These are phyloP conservation scores for Cladophialophora exuberans DNA, from an alignment of 2,329 filamentous ascomycete species.

Conservation along the genomic window DNA sequence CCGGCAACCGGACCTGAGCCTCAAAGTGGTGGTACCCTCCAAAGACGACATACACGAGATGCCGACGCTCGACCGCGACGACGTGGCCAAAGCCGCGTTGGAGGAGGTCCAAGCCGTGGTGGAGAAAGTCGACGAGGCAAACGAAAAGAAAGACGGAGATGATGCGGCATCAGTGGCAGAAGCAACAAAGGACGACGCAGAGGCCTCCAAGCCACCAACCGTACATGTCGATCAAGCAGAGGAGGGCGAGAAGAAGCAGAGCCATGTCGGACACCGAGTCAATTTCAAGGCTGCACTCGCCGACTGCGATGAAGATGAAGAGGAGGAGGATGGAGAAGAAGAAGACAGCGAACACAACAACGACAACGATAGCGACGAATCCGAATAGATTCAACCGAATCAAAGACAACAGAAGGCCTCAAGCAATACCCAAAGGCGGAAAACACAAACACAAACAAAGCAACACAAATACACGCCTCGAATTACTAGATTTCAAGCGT, in stretches of 20 bases:
- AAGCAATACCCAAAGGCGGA: too few species aligned
- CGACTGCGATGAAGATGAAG: slow-evolving; percentile 15
- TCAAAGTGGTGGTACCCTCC: slow-evolving; percentile 55
- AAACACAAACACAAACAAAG: too few species aligned
- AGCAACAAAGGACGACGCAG: background rate
- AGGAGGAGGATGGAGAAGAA: background rate
- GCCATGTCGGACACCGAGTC: slow-evolving; percentile 17
- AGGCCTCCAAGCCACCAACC: too few species aligned
- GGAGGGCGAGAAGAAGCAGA: slow-evolving; percentile 12
- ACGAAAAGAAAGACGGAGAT: slow-evolving; percentile 24
- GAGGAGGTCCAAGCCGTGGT: slow-evolving; percentile 27
- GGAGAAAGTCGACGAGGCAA: slow-evolving; percentile 18
- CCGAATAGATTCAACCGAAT: too few species aligned
- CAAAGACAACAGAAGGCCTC: too few species aligned
- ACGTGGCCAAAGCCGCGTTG: slow-evolving; percentile 31
- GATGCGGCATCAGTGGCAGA: background rate
- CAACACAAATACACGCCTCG: too few species aligned
- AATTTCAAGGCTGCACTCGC: slow-evolving; percentile 1
- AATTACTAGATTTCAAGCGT: too few species aligned
- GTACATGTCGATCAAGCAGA: too few species aligned
- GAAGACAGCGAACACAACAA: background rate
- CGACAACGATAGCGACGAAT: slow-evolving; percentile 2
- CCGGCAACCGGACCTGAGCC: slow-evolving; percentile 45
- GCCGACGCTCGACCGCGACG: slow-evolving; percentile 49
- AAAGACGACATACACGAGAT: slow-evolving; percentile 42